Conservation (phyloP, 768 basidiomycete genomes). For the Krasilnikovozyma curviuscula region DNA sequence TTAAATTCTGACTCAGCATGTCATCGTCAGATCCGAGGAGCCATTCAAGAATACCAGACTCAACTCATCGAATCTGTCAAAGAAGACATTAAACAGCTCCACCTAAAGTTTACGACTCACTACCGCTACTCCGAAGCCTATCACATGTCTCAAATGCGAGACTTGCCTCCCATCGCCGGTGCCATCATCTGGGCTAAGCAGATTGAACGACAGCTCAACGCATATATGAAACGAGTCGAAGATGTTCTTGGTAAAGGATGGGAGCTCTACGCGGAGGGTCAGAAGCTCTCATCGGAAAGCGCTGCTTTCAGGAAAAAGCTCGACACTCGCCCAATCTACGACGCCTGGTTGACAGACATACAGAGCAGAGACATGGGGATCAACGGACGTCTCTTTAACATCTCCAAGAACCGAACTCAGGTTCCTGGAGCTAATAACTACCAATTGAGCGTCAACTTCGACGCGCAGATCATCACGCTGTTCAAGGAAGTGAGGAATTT, state of each 20-base stretch:
- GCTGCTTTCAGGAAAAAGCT: conserved; percentile 86
- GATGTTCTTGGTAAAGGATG: conserved; percentile 93
- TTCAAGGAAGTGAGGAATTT: conserved; percentile 97
- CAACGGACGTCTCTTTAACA: conserved; percentile 79
- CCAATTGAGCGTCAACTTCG: conserved; percentile 89
- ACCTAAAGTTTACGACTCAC: conserved; percentile 95
- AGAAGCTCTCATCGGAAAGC: conserved; percentile 83
- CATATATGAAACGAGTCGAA: conserved; percentile 98
- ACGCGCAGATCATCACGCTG: conserved; percentile 90
- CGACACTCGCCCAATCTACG: conserved; percentile 80
- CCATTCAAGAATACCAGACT: conserved; percentile 97
- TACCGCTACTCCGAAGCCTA: conserved; percentile 90
- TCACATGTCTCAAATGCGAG: conserved; percentile 97
- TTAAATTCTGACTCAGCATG: background rate
- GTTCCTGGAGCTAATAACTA: conserved; percentile 44
- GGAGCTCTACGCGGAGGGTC: conserved; percentile 98
- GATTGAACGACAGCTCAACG: conserved; percentile 83
- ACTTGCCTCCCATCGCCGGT: conserved; percentile 91
- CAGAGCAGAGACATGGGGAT: conserved; percentile 80
- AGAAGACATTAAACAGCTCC: conserved; percentile 85
- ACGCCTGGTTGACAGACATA: conserved; percentile 93
- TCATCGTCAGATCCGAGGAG: conserved; percentile 66
- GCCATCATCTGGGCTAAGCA: conserved; percentile 99
- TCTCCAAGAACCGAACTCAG: conserved; percentile 29
- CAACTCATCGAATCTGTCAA: conserved; percentile 97